Evolutionary conservation across 2,329 filamentous ascomycete genomes (phyloP).

Genomic region (Pseudogymnoascus sp.): DNA sequence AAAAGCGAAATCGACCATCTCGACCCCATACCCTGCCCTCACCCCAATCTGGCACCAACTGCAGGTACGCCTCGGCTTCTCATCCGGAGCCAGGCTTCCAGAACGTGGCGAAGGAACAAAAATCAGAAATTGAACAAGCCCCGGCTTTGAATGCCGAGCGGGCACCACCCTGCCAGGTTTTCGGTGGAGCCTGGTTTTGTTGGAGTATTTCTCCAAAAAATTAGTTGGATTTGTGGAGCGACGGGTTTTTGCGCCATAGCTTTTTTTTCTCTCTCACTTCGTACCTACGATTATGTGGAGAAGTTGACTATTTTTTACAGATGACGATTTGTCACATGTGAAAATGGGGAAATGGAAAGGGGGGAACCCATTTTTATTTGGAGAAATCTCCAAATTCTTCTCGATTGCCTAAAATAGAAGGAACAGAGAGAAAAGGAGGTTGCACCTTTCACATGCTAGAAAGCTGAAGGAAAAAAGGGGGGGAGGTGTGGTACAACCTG

Average conservation of each 20-base stretch:
- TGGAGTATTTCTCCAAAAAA: not conserved
- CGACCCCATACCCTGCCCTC: not conserved
- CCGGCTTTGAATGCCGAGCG: not conserved
- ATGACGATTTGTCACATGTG: not conserved
- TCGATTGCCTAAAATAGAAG: not conserved
- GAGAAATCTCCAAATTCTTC: not conserved
- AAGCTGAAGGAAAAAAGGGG: not conserved
- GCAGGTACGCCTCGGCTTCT: not conserved
- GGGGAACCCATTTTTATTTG: not conserved
- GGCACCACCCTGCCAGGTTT: not conserved
- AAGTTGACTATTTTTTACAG: not conserved
- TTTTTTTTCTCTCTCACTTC: not conserved
- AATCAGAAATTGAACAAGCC: not conserved
- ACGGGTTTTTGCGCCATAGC: not conserved
- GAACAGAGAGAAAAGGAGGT: not conserved
- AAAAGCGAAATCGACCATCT: not conserved
- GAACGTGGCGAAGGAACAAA: not conserved
- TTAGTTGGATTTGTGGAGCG: not conserved
- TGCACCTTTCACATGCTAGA: not conserved
- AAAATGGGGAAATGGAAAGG: not conserved
- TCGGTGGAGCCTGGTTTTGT: not conserved
- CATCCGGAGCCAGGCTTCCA: not conserved
- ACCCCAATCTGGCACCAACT: not conserved
- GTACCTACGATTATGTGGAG: not conserved
- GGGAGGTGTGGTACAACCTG: not conserved